Evolutionary conservation across 768 basidiomycete species (phyloP).

Genomic region (Boletus patriciae): DNA sequence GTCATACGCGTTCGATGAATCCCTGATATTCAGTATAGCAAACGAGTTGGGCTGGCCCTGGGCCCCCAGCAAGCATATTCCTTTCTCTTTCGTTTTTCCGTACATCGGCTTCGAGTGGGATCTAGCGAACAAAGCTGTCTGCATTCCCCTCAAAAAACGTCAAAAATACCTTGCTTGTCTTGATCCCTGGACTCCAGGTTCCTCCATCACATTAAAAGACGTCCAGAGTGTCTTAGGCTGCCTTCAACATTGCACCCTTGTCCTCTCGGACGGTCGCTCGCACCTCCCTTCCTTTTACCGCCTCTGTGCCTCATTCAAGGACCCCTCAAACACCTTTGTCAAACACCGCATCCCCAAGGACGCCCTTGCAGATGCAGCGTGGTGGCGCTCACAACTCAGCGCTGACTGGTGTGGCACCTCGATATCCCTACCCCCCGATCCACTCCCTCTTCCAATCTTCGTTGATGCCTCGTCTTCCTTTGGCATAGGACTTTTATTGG

Average conservation of each 20-base stretch:
- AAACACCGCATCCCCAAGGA: background rate
- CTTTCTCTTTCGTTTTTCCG: no score
- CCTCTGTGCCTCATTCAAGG: background rate
- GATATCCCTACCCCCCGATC: rapidly evolving
- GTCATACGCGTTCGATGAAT: no score
- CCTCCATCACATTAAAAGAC: background rate
- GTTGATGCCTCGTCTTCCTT: background rate
- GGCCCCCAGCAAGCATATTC: no score
- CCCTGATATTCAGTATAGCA: no score
- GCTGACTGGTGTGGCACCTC: background rate
- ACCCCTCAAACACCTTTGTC: background rate
- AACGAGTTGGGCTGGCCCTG: no score
- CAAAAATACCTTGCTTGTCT: background rate
- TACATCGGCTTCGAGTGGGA: background rate
- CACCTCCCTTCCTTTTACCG: background rate
- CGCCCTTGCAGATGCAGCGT: rapidly evolving
- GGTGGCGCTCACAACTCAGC: background rate
- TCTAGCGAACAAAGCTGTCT: background rate
- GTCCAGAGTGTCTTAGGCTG: background rate
- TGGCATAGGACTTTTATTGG: constrained; percentile 33
- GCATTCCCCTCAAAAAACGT: background rate
- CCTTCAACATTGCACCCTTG: background rate
- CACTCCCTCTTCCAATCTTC: background rate
- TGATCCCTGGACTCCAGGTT: background rate
- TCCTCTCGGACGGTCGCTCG: background rate